These are phyloP conservation scores for Botrytis cinerea DNA, from an alignment of 2,329 filamentous ascomycete genomes.

Conservation along the genomic window DNA sequence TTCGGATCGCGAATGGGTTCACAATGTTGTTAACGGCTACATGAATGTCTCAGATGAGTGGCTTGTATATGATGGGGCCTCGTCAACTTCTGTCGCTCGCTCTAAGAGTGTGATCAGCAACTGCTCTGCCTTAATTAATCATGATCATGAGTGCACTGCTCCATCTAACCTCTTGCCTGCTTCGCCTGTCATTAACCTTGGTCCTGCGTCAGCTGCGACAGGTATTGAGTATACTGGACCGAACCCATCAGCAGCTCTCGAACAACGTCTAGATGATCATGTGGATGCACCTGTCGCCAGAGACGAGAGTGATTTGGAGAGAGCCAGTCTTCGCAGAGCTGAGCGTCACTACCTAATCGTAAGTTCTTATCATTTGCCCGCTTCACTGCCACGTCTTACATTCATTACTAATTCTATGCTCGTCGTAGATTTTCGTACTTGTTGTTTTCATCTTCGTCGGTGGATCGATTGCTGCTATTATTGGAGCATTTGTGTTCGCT, in stretches of 20 bases:
- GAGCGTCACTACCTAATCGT: neutral
- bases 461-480: neutral
- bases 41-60: neutral
- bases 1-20: neutral
- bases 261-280: neutral
- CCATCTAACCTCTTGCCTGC: neutral
- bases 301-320: neutral
- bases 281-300: neutral
- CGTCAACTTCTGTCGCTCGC: neutral
- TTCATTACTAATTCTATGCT: neutral
- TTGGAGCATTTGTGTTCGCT: neutral
- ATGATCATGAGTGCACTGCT: neutral
- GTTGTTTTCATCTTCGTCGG: neutral
- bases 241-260: neutral
- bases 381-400: fast-evolving
- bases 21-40: neutral
- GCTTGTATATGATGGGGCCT: neutral
- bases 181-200: neutral
- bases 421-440: neutral
- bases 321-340: neutral
- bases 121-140: neutral
- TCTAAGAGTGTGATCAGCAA: neutral
- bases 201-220: neutral
- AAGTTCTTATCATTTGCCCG: neutral
- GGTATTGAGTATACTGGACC: neutral